These are phyloP conservation scores for Przewalskia tangutica DNA, from an alignment of 257 asterid genomes.

Conservation along the genomic window DNA sequence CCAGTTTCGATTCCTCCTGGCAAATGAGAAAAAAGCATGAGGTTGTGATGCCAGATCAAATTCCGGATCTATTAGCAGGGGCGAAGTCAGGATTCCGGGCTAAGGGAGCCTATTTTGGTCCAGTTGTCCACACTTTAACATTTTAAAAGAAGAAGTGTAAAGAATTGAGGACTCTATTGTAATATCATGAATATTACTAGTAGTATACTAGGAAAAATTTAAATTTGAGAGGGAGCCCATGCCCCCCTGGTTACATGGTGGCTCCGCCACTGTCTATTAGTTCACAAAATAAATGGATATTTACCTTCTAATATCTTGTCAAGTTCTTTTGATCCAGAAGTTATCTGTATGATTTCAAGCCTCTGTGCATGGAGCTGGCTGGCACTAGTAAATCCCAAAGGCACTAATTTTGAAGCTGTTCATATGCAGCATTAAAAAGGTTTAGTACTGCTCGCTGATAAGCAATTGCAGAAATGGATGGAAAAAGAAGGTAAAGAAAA, in stretches of 20 bases:
- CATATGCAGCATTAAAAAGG: constrained; percentile 5
- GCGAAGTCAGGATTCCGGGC: too few relatives aligned
- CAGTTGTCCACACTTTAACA: too few relatives aligned
- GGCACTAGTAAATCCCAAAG: constrained; percentile 95
- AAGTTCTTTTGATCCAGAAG: constrained; percentile 92
- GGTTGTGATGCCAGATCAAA: neutral
- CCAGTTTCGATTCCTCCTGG: constrained; percentile 96
- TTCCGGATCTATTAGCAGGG: neutral
- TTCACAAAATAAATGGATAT: neutral
- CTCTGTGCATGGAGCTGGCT: constrained; percentile 84
- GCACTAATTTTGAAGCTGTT: constrained; percentile 94
- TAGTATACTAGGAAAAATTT: too few relatives aligned
- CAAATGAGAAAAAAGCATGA: neutral
- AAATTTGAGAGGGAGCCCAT: too few relatives aligned
- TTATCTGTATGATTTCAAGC: constrained; percentile 89
- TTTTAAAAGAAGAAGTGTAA: too few relatives aligned
- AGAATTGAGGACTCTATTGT: too few relatives aligned
- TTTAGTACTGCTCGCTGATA: neutral
- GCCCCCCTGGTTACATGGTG: too few relatives aligned
- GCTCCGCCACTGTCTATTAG: too few relatives aligned
- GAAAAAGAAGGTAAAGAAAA: neutral
- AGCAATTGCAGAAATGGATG: neutral
- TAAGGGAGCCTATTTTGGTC: too few relatives aligned
- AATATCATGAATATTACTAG: too few relatives aligned
- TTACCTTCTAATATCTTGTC: constrained; percentile 87